Base-by-base conservation (phyloP, 192 early-diverging fungal species). In the Coemansia sp. region DNA sequence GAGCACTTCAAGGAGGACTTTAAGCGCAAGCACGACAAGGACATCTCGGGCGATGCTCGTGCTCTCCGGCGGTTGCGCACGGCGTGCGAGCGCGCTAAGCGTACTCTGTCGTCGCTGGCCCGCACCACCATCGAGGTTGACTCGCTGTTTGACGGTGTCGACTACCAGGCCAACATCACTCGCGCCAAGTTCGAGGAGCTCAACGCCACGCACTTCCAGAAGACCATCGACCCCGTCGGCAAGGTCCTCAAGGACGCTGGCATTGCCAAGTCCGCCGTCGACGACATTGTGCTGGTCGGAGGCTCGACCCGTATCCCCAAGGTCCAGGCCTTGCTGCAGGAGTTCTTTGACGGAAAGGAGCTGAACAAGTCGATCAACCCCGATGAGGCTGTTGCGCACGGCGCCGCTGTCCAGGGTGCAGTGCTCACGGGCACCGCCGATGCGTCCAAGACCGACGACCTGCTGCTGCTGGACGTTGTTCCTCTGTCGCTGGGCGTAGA, bases 221-320 rank as follows among this genome's bases (percentile, higher is more conserved):
- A 76, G 66, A 91, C 89, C 76, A 72, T 91, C 56, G 85, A 91
- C 58, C 90, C 90, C 47, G 87, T 88, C 57, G 76, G 78, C 35
- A 84, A 89, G 82, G 90, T 88, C 62, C 79, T 91, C 57, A 85
- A 86, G 80, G 92, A 94, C 81, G 87, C 89, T 76, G 85, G 84
- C 69, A 79, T 87, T 64, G 69, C 82, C 82, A 94, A 94, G 86
- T 83, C 79, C 64, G 83, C 88, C 49, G 83, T 93, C 64, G 72
- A 90, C 72, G 93, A 91, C 70, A 85, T 93, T 60, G 88, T 93
- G 64, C 85, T 93, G 49, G 90, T 91, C 43, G 92, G 94, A 70
- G 93, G 94, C 60, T 94, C 92, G 39, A 93, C 93, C 55, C 93
- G 92, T 80, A 96, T 96, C 73, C 94, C 94, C 83, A 94, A 93